phyloP scores from a whole-genome alignment of 225 moss, liverwort and hornwort species.

The Marchantia polymorpha region DNA sequence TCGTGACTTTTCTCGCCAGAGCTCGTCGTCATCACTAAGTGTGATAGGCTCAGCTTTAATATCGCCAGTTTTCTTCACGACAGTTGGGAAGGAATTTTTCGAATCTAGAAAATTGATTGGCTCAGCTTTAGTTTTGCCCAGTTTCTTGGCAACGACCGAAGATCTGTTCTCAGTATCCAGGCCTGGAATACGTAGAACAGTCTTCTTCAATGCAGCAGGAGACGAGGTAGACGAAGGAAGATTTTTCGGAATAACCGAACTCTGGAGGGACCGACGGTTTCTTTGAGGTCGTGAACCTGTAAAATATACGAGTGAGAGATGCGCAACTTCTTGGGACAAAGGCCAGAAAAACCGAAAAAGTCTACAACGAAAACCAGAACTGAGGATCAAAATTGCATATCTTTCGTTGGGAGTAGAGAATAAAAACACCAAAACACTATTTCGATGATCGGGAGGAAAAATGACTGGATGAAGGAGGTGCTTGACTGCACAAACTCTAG shows the following conservation, averaged over 20 bases:
- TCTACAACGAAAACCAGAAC: neutral
- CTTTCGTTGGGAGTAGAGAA: neutral
- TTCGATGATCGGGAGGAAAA: neutral
- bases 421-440: too few species aligned
- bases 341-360: neutral
- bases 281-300: constrained; percentile 24
- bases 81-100: neutral
- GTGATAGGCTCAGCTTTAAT: constrained; percentile 21
- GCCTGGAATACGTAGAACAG: constrained; percentile 29
- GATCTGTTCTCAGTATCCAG: neutral
- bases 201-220: constrained; percentile 13
- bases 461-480: neutral
- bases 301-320: neutral
- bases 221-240: constrained; percentile 17
- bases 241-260: neutral
- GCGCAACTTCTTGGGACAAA: neutral
- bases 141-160: neutral
- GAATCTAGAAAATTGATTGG: neutral
- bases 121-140: constrained; percentile 1
- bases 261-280: constrained; percentile 10
- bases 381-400: neutral
- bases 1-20: neutral
- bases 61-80: neutral
- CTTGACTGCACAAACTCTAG: neutral
- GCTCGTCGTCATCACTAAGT: constrained; percentile 22